phyloP scores from a whole-genome alignment of 345 rosid genomes.

The Brassica rapa region DNA sequence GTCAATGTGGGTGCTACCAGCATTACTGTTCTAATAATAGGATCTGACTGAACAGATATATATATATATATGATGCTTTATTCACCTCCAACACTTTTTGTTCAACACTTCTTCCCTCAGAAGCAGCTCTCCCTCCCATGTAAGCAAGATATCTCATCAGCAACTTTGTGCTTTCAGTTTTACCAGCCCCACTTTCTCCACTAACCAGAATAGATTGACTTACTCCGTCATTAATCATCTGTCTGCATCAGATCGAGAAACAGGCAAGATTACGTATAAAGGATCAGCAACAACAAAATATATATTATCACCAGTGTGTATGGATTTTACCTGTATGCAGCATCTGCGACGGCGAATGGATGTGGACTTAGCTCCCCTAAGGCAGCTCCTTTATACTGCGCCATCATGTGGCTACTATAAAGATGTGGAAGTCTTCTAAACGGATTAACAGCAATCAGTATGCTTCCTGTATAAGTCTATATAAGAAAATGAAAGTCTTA shows the following conservation, averaged over 20 bases:
- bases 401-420: conserved; percentile 95
- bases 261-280: not conserved
- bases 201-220: conserved; percentile 97
- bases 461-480: conserved; percentile 94
- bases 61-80: not conserved
- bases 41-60: not conserved
- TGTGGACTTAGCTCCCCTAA: conserved; percentile 97
- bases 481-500: conserved; percentile 24
- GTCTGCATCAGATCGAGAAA: conserved; percentile 49
- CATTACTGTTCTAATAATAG: not conserved
- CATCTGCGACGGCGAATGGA: conserved; percentile 98
- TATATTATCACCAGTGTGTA: not conserved
- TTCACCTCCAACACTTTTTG: conserved; percentile 97
- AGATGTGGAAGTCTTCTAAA: conserved; percentile 92
- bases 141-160: conserved; percentile 98
- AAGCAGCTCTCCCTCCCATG: conserved; percentile 98
- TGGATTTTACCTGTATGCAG: conserved; percentile 80
- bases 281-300: not conserved
- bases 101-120: conserved; percentile 94
- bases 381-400: conserved; percentile 93
- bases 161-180: conserved; percentile 95
- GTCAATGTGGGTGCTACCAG: no score
- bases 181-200: conserved; percentile 99
- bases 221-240: conserved; percentile 86
- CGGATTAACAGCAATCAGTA: conserved; percentile 97